Conservation (phyloP, 169 alveolate genomes). For the Neospora caninum region DNA sequence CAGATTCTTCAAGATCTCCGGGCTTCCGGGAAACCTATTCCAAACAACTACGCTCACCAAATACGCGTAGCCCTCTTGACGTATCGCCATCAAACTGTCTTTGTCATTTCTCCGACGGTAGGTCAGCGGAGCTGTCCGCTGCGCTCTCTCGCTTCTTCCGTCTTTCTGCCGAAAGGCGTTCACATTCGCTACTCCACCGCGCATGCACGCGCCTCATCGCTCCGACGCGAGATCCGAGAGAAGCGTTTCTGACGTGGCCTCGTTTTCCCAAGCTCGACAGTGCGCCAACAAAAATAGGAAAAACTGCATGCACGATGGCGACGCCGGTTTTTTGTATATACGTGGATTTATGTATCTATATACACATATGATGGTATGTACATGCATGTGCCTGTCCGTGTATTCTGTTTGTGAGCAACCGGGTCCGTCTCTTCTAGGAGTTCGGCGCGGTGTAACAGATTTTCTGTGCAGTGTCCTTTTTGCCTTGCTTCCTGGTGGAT, state of each 20-base stretch:
- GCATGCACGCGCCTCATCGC: too few relatives aligned
- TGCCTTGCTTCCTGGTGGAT: background rate
- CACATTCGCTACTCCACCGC: too few relatives aligned
- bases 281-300: too few relatives aligned
- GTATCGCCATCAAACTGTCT: slow-evolving; percentile 41
- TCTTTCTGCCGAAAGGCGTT: too few relatives aligned
- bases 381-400: background rate
- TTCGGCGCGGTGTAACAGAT: too few relatives aligned
- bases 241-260: too few relatives aligned
- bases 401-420: too few relatives aligned
- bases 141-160: background rate
- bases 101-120: slow-evolving; percentile 1
- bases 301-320: too few relatives aligned
- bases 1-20: background rate
- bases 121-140: background rate
- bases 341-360: background rate
- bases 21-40: background rate
- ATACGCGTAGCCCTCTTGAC: slow-evolving; percentile 31
- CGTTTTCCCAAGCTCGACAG: too few relatives aligned
- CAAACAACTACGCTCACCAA: slow-evolving; percentile 3
- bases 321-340: too few relatives aligned
- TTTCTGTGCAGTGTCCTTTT: background rate
- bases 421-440: too few relatives aligned
- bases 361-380: background rate
- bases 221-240: too few relatives aligned